Conservation (phyloP, 2,329 filamentous ascomycete species). For the Cladosporium sp. region DNA sequence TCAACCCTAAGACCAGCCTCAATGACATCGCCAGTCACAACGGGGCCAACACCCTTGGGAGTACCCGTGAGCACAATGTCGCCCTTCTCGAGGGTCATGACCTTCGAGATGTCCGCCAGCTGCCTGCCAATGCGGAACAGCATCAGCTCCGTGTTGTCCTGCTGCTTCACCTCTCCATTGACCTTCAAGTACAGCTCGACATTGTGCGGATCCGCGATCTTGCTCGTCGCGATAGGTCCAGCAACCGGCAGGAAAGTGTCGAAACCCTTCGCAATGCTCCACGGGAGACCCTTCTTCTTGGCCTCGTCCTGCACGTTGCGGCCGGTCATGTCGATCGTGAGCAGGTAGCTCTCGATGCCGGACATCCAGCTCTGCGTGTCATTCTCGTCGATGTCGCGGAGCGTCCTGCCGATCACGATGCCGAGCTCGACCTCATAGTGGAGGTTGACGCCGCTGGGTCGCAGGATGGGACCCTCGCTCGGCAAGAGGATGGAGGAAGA, state of each 20-base stretch:
- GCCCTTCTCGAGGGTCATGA: conserved; percentile 88
- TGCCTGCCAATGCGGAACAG: conserved; percentile 84
- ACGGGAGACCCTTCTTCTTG: conserved; percentile 93
- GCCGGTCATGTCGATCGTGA: conserved; percentile 95
- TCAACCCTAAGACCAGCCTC: conserved; percentile 71
- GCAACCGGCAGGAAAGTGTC: conserved; percentile 93
- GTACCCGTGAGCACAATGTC: conserved; percentile 96
- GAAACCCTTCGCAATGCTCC: conserved; percentile 95
- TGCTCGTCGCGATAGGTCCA: conserved; percentile 69
- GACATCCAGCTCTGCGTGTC: conserved; percentile 72
- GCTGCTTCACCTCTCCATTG: conserved; percentile 71
- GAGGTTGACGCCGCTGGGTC: conserved; percentile 74
- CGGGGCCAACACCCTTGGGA: conserved; percentile 86
- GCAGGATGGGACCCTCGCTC: conserved; percentile 69
- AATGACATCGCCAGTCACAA: conserved; percentile 81
- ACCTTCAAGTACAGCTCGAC: conserved; percentile 80
- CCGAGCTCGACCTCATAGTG: conserved; percentile 96
- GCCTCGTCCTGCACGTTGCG: conserved; percentile 94
- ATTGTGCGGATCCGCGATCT: conserved; percentile 80
- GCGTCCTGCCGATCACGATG: conserved; percentile 74
- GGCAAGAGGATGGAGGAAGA: conserved; percentile 77
- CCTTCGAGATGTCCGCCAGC: conserved; percentile 83
- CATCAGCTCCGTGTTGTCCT: conserved; percentile 89
- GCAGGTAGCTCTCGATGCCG: conserved; percentile 77
- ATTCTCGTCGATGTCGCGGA: conserved; percentile 68